Base-by-base conservation (phyloP, 2,329 filamentous ascomycete species). In the Penicillium expansum region DNA sequence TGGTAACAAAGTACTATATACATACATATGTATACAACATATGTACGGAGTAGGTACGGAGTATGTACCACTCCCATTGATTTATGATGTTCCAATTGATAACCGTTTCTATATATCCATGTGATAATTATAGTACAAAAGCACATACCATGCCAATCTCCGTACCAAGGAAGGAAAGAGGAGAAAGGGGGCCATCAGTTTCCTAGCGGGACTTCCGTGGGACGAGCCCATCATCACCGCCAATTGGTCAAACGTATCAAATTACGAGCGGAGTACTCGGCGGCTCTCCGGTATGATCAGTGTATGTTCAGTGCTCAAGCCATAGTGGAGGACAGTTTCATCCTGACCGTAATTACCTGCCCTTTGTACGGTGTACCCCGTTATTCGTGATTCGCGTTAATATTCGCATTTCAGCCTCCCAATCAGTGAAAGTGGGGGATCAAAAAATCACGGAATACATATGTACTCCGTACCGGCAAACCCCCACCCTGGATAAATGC, bases 211-310 rank as follows among this genome's bases (percentile, higher is more conserved):
- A 45, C 38, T 52, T 44, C 27, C 33, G 39, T 45, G 41, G 37
- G 13, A 52, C 14, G 32, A n/a, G 41, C 41, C 18, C 48, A 39
- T 5, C 18, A 20, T 20, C 30, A 20, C 39, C 47, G 32, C 27
- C 39, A 27, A 45, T 56, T 59, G 42, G 56, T 37, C 47, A 24
- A 29, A 33, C 32, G 16, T 20, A 32, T 53, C 38, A 38, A 24
- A 52, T 52, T 45, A 20, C 43, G 44, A 60, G 55, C 60, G 60
- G 58, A 62, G 52, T 24, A 48, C 42, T 62, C 61, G 62, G 62
- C 61, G 59, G 59, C 59, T 63, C 61, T 64, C 62, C 61, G 61
- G 60, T 61, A 53, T 5, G 37, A 56, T 30, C 38, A 27, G 7
- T 24, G 30, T 45, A 37, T 37, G 35, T 13, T 27, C 51, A 30